Evolutionary conservation across 768 basidiomycete genomes (phyloP).

Genomic region (Rossbeevera mucosa): DNA sequence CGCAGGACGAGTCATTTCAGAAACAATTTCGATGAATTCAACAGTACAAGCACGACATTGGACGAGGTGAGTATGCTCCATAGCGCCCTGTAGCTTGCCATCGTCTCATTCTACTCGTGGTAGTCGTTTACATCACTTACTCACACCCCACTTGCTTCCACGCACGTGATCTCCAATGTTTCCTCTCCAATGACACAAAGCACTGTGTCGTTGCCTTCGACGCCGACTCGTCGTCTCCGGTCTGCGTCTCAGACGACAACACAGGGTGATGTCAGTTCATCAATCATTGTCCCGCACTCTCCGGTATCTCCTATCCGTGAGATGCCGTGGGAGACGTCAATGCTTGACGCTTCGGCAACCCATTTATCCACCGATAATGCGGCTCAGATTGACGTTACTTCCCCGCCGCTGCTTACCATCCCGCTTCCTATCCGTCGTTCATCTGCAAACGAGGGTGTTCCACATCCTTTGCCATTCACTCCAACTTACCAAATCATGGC

Average conservation of each 20-base stretch:
- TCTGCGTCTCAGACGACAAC: slow-evolving; percentile 17
- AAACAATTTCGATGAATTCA: slow-evolving; percentile 14
- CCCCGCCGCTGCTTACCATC: slow-evolving; percentile 13
- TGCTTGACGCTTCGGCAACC: neutral
- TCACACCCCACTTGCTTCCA: slow-evolving; percentile 45
- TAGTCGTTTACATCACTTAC: slow-evolving; percentile 46
- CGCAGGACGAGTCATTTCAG: slow-evolving; percentile 4
- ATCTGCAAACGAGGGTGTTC: neutral
- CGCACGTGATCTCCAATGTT: slow-evolving; percentile 43
- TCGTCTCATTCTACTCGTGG: neutral
- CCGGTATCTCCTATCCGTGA: slow-evolving; percentile 1
- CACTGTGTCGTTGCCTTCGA: slow-evolving; percentile 13
- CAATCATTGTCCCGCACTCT: neutral
- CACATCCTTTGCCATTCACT: slow-evolving; percentile 14
- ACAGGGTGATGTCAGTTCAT: neutral
- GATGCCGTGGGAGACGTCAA: neutral
- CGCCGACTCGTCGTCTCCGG: slow-evolving; percentile 12
- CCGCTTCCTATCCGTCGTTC: neutral
- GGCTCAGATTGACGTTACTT: neutral
- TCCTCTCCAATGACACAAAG: slow-evolving; percentile 25
- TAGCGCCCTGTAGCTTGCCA: neutral
- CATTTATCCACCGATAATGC: neutral
- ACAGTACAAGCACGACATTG: slow-evolving; percentile 30
- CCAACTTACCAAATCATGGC: slow-evolving; percentile 13
- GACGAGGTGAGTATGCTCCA: slow-evolving; percentile 42